Conservation (phyloP, 306 rosid genomes). For the Arachis stenosperma region DNA sequence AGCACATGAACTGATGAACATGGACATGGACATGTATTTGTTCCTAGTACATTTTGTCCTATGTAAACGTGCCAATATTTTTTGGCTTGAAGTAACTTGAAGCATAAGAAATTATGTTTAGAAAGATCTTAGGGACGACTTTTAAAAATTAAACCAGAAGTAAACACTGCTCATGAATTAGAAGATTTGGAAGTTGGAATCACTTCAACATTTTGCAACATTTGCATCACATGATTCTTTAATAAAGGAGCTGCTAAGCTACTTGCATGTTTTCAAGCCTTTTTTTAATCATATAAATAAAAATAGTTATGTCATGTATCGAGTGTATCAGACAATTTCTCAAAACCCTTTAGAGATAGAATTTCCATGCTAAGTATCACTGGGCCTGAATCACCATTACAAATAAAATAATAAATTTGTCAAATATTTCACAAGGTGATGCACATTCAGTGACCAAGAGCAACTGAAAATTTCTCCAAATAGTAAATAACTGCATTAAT, state of each 20-base stretch:
- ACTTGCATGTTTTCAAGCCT: background rate
- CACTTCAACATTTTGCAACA: background rate
- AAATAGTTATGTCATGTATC: background rate
- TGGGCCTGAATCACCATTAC: background rate
- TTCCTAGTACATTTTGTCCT: constrained; percentile 31
- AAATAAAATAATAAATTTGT: background rate
- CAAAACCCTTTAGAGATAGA: background rate
- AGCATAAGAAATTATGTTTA: constrained; percentile 9
- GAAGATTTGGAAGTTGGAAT: background rate
- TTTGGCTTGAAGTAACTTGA: background rate
- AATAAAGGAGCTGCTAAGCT: no score
- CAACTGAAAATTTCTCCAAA: background rate
- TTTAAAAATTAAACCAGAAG: background rate
- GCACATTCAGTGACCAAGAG: background rate
- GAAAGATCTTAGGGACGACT: background rate
- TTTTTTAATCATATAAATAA: background rate
- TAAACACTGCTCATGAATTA: background rate
- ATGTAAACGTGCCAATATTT: background rate
- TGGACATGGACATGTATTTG: constrained; percentile 23
- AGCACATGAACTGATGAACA: no score
- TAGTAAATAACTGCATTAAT: constrained; percentile 5
- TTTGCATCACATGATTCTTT: background rate
- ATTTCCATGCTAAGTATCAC: background rate
- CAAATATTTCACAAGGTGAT: background rate
- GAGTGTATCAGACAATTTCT: background rate